A percentile compares a stretch with the other conserved stretches of the same genome.
Evolutionary conservation across 2,329 filamentous ascomycete genomes (phyloP).

Genomic region (Alternaria sp.): DNA sequence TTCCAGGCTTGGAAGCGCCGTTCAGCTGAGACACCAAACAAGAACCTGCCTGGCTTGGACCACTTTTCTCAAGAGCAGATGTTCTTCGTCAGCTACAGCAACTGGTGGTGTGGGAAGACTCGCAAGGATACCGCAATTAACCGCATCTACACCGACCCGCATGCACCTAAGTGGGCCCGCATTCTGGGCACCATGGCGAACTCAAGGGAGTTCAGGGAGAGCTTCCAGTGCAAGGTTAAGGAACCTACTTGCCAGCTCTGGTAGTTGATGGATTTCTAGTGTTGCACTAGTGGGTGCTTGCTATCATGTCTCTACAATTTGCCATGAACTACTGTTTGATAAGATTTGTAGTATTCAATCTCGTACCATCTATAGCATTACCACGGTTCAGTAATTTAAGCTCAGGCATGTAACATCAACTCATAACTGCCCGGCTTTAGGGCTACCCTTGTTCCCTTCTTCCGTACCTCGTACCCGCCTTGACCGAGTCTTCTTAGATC

Average conservation of each 20-base stretch:
- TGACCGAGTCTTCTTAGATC: background rate
- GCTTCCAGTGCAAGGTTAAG: constrained; percentile 70
- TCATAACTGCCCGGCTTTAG: background rate
- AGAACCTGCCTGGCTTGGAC: constrained; percentile 63
- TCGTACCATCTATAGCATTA: background rate
- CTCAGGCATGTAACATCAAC: background rate
- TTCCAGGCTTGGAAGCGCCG: constrained; percentile 72
- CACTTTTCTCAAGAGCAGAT: constrained; percentile 72
- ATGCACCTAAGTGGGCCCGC: constrained; percentile 70
- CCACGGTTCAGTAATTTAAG: background rate
- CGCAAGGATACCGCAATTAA: constrained; percentile 66
- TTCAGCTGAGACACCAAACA: constrained; percentile 58
- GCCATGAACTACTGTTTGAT: background rate
- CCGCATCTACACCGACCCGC: constrained; percentile 68
- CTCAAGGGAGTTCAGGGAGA: constrained; percentile 71
- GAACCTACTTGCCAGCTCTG: constrained; percentile 75
- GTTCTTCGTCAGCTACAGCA: constrained; percentile 72
- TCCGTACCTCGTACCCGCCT: background rate
- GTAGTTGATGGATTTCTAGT: constrained; percentile 51
- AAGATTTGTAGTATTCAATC: background rate
- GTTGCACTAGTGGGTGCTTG: too few species aligned
- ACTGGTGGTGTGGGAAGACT: constrained; percentile 72
- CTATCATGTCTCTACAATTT: background rate
- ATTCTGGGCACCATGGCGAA: constrained; percentile 70
- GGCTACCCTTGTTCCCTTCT: background rate